Evolutionary conservation across 1,139 yeast species (phyloP).

Genomic region (Petasospora rhodanensis): DNA sequence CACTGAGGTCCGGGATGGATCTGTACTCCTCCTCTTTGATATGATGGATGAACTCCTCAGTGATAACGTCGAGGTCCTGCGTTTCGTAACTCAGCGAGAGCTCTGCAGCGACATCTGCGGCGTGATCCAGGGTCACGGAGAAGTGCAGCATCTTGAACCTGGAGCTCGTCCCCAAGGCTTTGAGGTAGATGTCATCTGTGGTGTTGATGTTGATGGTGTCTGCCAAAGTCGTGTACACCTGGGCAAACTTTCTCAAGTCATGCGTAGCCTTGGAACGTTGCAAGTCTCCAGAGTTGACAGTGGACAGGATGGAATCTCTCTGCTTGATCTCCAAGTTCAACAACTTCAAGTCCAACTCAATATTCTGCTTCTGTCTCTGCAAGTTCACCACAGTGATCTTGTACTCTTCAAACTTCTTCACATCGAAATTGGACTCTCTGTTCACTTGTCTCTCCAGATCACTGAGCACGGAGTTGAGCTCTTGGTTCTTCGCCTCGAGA

Average conservation of each 20-base stretch:
- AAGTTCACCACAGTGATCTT: constrained; percentile 1
- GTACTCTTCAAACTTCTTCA: constrained; percentile 5
- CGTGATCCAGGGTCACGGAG: constrained; percentile 1
- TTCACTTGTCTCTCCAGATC: constrained; percentile 2
- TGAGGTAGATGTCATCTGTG: constrained; percentile 5
- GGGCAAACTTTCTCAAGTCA: constrained; percentile 1
- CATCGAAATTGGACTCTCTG: constrained; percentile 1
- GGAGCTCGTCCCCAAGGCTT: constrained; percentile 1
- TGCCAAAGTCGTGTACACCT: constrained; percentile 1
- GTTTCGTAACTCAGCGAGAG: too few relatives aligned
- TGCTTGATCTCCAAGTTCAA: constrained; percentile 4
- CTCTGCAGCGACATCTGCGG: not conserved
- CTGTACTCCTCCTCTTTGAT: constrained; percentile 10
- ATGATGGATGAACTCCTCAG: constrained; percentile 7
- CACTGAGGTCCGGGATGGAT: constrained; percentile 3
- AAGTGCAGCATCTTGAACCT: constrained; percentile 3
- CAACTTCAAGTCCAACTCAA: constrained; percentile 7
- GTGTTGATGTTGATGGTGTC: not conserved
- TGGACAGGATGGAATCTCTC: constrained; percentile 1
- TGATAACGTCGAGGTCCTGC: constrained; percentile 2
- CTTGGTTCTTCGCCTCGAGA: constrained; percentile 4
- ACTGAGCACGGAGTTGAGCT: constrained; percentile 1
- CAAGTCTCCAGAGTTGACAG: not conserved
- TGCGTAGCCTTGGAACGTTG: not conserved
- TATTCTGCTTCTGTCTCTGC: constrained; percentile 2